phyloP scores from a whole-genome alignment of 345 rosid species.

The Camelina neglecta region DNA sequence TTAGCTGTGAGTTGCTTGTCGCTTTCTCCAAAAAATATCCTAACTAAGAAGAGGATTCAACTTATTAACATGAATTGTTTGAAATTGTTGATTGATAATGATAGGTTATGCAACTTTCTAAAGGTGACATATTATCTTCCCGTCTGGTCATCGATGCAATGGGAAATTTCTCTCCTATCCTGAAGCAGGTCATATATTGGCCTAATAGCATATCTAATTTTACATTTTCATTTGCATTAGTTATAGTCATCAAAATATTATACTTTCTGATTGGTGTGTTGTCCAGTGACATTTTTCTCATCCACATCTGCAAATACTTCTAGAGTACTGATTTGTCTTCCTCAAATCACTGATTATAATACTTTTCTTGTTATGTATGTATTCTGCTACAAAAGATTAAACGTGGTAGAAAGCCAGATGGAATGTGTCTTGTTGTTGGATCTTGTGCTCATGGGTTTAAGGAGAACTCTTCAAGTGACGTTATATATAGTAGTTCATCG shows the following conservation, averaged over 20 bases:
- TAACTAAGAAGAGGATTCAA: conserved; percentile 1
- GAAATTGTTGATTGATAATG: conserved; percentile 36
- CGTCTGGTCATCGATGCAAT: conserved; percentile 86
- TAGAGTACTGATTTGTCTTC: neutral
- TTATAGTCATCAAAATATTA: neutral
- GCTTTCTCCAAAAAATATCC: neutral
- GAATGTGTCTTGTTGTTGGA: conserved; percentile 96
- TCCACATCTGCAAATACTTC: neutral
- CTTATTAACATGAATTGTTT: conserved; percentile 11
- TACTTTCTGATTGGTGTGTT: conserved; percentile 8
- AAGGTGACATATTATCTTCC: conserved; percentile 66
- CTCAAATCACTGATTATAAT: conserved; percentile 10
- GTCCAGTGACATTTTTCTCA: neutral
- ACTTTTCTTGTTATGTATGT: conserved; percentile 5
- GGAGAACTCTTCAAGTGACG: conserved; percentile 77
- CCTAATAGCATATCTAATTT: neutral
- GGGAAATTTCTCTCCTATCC: conserved; percentile 94
- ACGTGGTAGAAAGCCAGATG: conserved; percentile 85
- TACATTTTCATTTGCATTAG: neutral
- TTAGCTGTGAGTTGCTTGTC: conserved; percentile 65
- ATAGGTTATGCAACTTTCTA: conserved; percentile 70
- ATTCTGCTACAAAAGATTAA: conserved; percentile 61
- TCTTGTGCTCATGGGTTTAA: conserved; percentile 89
- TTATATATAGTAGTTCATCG: conserved; percentile 82
- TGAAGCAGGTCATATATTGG: conserved; percentile 70